Conservation (phyloP, 306 rosid species). For the Corylus avellana region DNA sequence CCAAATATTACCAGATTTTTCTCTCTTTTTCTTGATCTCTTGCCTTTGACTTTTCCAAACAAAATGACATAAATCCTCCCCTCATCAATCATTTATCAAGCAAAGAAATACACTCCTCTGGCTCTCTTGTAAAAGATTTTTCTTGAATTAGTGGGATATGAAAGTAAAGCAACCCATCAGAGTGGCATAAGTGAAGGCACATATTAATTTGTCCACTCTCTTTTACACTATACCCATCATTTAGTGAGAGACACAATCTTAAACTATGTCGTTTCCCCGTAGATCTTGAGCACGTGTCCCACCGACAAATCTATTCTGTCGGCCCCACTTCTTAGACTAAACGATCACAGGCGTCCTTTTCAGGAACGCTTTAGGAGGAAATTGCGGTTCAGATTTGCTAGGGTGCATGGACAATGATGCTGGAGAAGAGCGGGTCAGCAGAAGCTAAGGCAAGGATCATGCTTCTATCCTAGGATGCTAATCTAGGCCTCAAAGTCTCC, state of each 20-base stretch:
- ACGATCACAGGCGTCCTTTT: neutral
- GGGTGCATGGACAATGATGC: neutral
- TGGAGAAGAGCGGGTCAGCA: neutral
- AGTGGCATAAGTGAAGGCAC: slow-evolving; percentile 50
- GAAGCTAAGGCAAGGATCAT: neutral
- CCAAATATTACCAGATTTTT: slow-evolving; percentile 3
- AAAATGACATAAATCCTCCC: neutral
- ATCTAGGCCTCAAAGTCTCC: neutral
- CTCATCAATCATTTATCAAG: neutral
- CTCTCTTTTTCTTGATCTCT: neutral
- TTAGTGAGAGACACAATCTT: slow-evolving; percentile 45
- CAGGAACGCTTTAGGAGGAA: neutral
- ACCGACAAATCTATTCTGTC: slow-evolving; percentile 44
- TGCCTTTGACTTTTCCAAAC: slow-evolving; percentile 8
- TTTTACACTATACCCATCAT: slow-evolving; percentile 53
- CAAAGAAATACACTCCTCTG: slow-evolving; percentile 22
- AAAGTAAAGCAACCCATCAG: slow-evolving; percentile 54
- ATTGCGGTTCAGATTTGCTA: slow-evolving; percentile 14
- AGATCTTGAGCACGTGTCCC: slow-evolving; percentile 55
- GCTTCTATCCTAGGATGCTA: neutral
- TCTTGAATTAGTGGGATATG: slow-evolving; percentile 37
- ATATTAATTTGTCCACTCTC: slow-evolving; percentile 52
- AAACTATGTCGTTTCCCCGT: slow-evolving; percentile 46
- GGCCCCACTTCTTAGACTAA: slow-evolving; percentile 22
- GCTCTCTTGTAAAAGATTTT: no score